A percentile compares a stretch with the other conserved stretches of the same genome.
These are phyloP conservation scores for Naganishia randhawae DNA, from an alignment of 768 basidiomycete genomes.

Conservation along the genomic window DNA sequence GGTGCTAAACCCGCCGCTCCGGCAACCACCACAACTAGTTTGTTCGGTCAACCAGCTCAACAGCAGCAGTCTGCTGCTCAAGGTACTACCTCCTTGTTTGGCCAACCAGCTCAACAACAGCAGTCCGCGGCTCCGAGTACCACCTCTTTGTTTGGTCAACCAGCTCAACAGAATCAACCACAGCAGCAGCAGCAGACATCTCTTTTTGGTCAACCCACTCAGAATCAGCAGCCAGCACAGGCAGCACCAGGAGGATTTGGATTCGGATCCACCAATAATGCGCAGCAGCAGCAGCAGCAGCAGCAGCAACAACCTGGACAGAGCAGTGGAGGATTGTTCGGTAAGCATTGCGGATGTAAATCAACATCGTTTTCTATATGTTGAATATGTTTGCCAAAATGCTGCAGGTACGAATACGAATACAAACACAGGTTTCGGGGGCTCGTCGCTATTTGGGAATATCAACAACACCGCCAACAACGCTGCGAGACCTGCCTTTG, in stretches of 20 bases:
- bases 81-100: constrained; percentile 1
- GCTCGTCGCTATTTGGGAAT: constrained; percentile 12
- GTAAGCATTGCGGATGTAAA: not conserved
- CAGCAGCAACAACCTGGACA: constrained; percentile 25
- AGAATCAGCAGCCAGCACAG: constrained; percentile 4
- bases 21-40: not conserved
- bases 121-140: not conserved
- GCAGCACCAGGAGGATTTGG: constrained; percentile 5
- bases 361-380: not conserved
- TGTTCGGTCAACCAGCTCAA: not conserved
- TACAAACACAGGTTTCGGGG: constrained; percentile 12
- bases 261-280: not conserved
- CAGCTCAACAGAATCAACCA: not conserved
- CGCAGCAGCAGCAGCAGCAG: constrained; percentile 25
- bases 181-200: not conserved
- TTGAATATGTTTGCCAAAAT: too few species aligned
- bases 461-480: constrained; percentile 15
- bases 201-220: constrained; percentile 12
- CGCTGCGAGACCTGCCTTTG: constrained; percentile 1
- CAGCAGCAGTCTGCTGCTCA: not conserved
- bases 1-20: not conserved
- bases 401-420: not conserved
- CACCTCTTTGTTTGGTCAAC: constrained; percentile 1
- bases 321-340: constrained; percentile 11
- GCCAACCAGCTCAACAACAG: not conserved